A percentile compares a stretch with the other conserved stretches of the same genome.
Evolutionary conservation across 768 basidiomycete genomes (phyloP).

Genomic region (Suillus tomentosus): DNA sequence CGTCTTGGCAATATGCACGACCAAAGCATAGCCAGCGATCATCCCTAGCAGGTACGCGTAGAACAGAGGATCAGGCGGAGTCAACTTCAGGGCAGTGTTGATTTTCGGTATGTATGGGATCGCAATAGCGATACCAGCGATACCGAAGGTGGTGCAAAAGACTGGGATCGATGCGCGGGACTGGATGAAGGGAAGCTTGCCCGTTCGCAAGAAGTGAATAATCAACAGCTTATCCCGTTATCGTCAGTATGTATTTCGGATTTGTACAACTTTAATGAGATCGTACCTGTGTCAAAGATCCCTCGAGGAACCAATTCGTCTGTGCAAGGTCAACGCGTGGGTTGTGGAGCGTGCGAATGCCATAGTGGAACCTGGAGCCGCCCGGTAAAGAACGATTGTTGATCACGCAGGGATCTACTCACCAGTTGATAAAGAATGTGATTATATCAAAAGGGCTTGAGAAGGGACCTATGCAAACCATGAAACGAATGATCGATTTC

Average conservation of each 20-base stretch:
- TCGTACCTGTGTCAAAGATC: constrained; percentile 37
- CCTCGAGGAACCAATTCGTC: constrained; percentile 40
- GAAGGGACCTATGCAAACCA: constrained; percentile 38
- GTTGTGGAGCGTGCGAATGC: constrained; percentile 28
- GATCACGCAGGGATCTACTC: neutral
- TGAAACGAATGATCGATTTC: constrained; percentile 37
- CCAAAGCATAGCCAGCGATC: constrained; percentile 26
- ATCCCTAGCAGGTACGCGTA: constrained; percentile 28
- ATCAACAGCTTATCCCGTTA: constrained; percentile 30
- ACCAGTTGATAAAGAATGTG: constrained; percentile 37
- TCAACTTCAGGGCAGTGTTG: constrained; percentile 30
- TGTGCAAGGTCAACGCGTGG: constrained; percentile 35
- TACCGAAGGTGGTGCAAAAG: constrained; percentile 32
- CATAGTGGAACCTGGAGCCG: constrained; percentile 32
- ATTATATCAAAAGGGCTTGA: constrained; percentile 38
- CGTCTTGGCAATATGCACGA: constrained; percentile 29
- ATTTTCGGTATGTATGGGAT: constrained; percentile 36
- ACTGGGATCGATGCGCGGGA: constrained; percentile 32
- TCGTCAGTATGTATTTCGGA: neutral
- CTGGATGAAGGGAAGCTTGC: constrained; percentile 34
- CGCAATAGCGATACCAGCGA: constrained; percentile 34
- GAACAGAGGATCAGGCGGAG: constrained; percentile 31
- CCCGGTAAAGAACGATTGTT: neutral
- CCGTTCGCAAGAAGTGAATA: constrained; percentile 35
- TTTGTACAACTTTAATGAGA: neutral